Conservation (phyloP, 2,329 filamentous ascomycete genomes). For the Delphinella strobiligena region DNA sequence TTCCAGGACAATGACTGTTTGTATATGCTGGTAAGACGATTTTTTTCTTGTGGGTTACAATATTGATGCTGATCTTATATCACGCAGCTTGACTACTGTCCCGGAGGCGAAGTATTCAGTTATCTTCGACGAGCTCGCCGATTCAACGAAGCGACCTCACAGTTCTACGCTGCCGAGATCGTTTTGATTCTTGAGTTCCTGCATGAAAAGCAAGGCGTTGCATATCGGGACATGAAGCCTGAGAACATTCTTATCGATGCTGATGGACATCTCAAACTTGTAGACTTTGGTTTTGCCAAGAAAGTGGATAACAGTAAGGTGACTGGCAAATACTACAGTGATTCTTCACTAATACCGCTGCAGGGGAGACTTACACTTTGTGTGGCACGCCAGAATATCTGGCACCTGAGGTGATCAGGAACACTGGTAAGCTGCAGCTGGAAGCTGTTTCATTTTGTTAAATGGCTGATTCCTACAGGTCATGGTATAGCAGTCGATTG, state of each 20-base stretch:
- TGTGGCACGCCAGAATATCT: conserved; percentile 79
- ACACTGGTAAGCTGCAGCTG: conserved; percentile 44
- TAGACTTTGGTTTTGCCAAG: conserved; percentile 80
- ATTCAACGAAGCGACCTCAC: conserved; percentile 66
- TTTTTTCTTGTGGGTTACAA: not conserved
- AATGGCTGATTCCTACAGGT: conserved; percentile 22
- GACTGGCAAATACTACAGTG: not conserved
- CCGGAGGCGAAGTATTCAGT: conserved; percentile 74
- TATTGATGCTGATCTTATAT: not conserved
- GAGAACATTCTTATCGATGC: conserved; percentile 71
- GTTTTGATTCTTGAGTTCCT: conserved; percentile 70
- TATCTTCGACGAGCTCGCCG: conserved; percentile 66
- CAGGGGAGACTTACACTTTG: conserved; percentile 66
- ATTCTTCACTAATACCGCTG: conserved; percentile 1
- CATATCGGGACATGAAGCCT: conserved; percentile 72
- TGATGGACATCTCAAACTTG: conserved; percentile 68
- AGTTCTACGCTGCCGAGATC: conserved; percentile 77
- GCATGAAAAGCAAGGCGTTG: conserved; percentile 68
- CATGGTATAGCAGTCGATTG: conserved; percentile 66
- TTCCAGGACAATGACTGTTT: conserved; percentile 70
- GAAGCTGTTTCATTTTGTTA: not conserved
- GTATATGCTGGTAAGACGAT: conserved; percentile 54
- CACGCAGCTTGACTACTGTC: conserved; percentile 59
- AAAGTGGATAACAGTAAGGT: conserved; percentile 50
- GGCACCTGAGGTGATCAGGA: conserved; percentile 73